Evolutionary conservation across 2,329 filamentous ascomycete genomes (phyloP), one percentile per base, ranked within the genome.

Genomic region (Hypoxylon sp.): DNA sequence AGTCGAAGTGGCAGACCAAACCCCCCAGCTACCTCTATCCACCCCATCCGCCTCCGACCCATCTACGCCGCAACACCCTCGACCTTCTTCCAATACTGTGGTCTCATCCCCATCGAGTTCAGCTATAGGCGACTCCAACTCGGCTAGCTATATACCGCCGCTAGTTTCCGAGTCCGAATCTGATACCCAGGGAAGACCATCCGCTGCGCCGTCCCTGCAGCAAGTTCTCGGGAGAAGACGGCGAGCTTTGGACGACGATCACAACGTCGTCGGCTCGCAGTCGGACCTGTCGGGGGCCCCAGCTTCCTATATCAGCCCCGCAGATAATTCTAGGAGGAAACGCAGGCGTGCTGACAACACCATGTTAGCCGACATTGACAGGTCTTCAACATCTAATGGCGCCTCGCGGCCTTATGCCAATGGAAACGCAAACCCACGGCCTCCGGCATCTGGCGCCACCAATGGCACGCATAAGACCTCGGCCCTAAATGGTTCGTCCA

Each of bases 1-100:
- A 78, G 80, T 87, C 88, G 89, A 88, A 85, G 89, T 92, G 90
- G 90, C 89, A 85, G 85, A 90, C 87, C 85, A 87, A 82, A 82
- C 75, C 77, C 81, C 85, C 79, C 81, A 80, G 76, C 78, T 80
- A 64, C 69, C 72, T 77, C 77, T 73, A 78, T 78, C 80, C 79
- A 81, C 86, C 84, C 85, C 84, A 84, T 81, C 84, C 87, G 82
- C 84, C 82, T 80, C 89, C 87, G 89, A 89, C 88, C 85, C 86
- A 84, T 78, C 84, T 80, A 83, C 80, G 76, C 83, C 85, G 83
- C 84, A 80, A 70, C 77, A 80, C 78, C 78, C 81, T 72, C 76
- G 79, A 74, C 77, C 78, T 77, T 74, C 84, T 78, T 75, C 81
- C 73, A 81, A 77, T 80, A 79, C 79, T 72, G 76, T 75, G 69